Percentiles rank a stretch among this genome's conserved stretches.
Conservation (phyloP, 1,139 yeast genomes). For the Starmera stellimalicola region DNA sequence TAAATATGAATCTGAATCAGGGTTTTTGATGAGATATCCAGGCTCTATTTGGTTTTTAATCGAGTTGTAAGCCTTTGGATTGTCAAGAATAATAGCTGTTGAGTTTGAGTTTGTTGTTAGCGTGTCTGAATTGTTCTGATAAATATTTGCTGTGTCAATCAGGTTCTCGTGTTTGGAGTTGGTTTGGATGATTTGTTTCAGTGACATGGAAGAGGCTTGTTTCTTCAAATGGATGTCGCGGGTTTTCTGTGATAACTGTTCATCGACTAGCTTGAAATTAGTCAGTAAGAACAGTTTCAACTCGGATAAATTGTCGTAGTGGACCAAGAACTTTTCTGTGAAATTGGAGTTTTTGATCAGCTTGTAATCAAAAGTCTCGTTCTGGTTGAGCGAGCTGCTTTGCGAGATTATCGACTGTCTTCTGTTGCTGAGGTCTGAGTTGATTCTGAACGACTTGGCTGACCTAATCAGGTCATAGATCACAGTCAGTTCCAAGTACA, state of each 20-base stretch:
- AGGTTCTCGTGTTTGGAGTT: neutral
- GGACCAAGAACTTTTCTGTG: slow-evolving; percentile 29
- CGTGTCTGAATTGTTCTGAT: slow-evolving; percentile 8
- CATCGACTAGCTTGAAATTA: slow-evolving; percentile 24
- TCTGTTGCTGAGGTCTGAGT: slow-evolving; percentile 3
- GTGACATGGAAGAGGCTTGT: slow-evolving; percentile 14
- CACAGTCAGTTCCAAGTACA: slow-evolving; percentile 54
- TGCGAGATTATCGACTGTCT: slow-evolving; percentile 10
- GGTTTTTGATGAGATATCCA: slow-evolving; percentile 22
- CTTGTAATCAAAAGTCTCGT: slow-evolving; percentile 26
- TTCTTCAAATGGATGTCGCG: slow-evolving; percentile 9
- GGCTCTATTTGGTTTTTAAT: slow-evolving; percentile 28
- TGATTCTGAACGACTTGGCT: slow-evolving; percentile 1
- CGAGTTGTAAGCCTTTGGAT: slow-evolving; percentile 23
- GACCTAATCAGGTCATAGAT: slow-evolving; percentile 36
- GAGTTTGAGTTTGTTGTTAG: slow-evolving; percentile 11
- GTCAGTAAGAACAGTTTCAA: slow-evolving; percentile 27
- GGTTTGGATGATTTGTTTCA: slow-evolving; percentile 11
- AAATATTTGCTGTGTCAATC: slow-evolving; percentile 2
- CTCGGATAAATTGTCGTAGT: slow-evolving; percentile 35
- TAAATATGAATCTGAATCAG: slow-evolving; percentile 15
- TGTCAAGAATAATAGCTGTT: slow-evolving; percentile 20
- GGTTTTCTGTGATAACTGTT: slow-evolving; percentile 10
- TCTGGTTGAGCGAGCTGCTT: slow-evolving; percentile 8
- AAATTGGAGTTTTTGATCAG: slow-evolving; percentile 23